Conservation (phyloP, 495 filamentous ascomycete species). For the Trypethelium eluteriae region DNA sequence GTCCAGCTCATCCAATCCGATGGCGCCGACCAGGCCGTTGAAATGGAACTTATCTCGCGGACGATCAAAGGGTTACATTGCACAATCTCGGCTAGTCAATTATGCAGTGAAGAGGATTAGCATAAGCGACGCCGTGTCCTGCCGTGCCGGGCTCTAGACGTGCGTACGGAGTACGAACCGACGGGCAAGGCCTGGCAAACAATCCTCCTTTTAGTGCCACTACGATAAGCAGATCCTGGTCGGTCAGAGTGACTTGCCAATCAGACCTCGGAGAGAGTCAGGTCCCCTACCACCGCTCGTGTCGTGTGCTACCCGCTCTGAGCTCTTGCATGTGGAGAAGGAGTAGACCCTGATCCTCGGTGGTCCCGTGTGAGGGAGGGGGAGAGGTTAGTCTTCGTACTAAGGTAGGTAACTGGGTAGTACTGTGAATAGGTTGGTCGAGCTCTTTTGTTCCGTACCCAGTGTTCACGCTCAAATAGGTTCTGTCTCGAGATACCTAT, state of each 20-base stretch:
- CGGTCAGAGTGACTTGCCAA: neutral
- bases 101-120: neutral
- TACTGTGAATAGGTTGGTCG: no score
- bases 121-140: neutral
- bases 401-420: neutral
- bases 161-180: neutral
- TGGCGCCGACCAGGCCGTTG: neutral
- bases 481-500: neutral
- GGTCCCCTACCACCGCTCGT: neutral
- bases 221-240: neutral
- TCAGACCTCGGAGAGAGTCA: neutral
- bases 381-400: neutral
- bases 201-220: neutral
- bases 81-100: conserved; percentile 5
- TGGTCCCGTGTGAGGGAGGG: neutral
- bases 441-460: no score
- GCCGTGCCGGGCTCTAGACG: neutral
- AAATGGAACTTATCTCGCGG: conserved; percentile 1
- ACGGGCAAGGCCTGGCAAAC: neutral
- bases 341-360: neutral
- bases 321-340: neutral
- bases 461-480: no score
- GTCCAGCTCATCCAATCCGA: neutral
- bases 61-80: conserved; percentile 13
- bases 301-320: neutral